Evolutionary conservation across 2,329 filamentous ascomycete species (phyloP), one percentile per base, ranked within the genome.

Genomic region (Metarhizium album): DNA sequence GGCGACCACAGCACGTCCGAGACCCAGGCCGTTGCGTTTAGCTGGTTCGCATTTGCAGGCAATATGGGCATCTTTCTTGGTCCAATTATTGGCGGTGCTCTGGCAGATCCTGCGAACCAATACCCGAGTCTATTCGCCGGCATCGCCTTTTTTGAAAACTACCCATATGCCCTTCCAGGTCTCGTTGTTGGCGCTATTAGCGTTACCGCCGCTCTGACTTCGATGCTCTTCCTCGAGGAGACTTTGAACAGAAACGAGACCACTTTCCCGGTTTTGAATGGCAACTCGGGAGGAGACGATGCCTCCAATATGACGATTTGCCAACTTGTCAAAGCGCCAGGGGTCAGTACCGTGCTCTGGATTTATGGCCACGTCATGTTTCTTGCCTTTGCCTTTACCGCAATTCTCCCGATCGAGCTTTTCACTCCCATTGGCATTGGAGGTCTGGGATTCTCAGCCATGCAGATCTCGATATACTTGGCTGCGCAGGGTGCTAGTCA

Each of bases 11-110:
- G 80, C 63, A 86, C 83, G 0, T 68, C 76, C 4, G 74, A 78
- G 54, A 90, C 83, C 0, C 86, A 90, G 65, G 86, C 87, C 0
- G 70, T 75, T 27, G 81, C 83, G 0, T 93, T 90, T 60, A 83
- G 83, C 60, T 86, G 81, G 72, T 90, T 90, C 61, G 84, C 86
- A 9, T 87, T 91, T 60, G 73, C 78, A 0, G 80, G 81, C 4
- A 91, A 91, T 56, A 22, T 90, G 8, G 87, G 87, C 3, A 81
- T 91, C 43, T 81, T 88, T 52, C 29, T 88, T 2, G 87, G 87
- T 0, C 85, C 86, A 2, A 59, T 87, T 8, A 60, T 89, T 20
- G 86, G 86, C 42, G 87, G 86, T 48, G 72, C 70, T 1, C 73
- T 93, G 1, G 82, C 85, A 11, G 76, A 86, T 33, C 87, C 87